Base-by-base conservation (phyloP, 2,329 filamentous ascomycete genomes). In the Fusarium duplospermum region DNA sequence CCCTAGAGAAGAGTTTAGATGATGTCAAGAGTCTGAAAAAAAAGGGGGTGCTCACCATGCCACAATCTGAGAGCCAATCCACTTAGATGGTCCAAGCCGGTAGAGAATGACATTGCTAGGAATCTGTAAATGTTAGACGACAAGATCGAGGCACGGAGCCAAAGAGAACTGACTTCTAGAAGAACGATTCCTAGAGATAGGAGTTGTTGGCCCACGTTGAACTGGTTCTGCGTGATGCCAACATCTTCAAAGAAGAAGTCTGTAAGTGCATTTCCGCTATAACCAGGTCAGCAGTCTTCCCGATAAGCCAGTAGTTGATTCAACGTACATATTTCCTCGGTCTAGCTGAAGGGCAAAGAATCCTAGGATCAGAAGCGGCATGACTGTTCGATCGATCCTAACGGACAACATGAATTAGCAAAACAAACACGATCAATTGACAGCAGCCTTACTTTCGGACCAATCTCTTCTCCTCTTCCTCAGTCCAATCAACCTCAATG, bases 51-150 rank as follows among this genome's bases (percentile, higher is more conserved):
- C 50, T 62, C 31, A 76, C 80, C 80, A 88, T 42, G 84, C 74
- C 1, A 77, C 35, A n/a, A 77, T 76, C 64, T 77, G 75, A 24
- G 67, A 64, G 35, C 75, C 84, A 5, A 87, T 81, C 86, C 86
- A 87, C n/a, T 82, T 79, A 1, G 82, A 82, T 4, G 86, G 85
- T 1, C 86, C 86, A 33, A 87, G 78, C 2, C 82, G 81, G 62
- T 87, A 85, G 6, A 87, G 76, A 16, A 87, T 80, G 13, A 88
- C 81, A 67, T 88, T 88, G 33, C 85, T 86, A 0, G 86, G 86
- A 38, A 76, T 76, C 74, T 76, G 10, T 0, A 8, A 9, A 13
- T 0, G 20, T 74, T n/a, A 75, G 63, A 10, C 16, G 36, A 20
- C 0, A 24, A 13, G 5, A 7, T 7, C 3, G 2, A 27, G 0